These are phyloP conservation scores for Camellia sinensis DNA, from an alignment of 148 eudicot genomes.

Conservation along the genomic window DNA sequence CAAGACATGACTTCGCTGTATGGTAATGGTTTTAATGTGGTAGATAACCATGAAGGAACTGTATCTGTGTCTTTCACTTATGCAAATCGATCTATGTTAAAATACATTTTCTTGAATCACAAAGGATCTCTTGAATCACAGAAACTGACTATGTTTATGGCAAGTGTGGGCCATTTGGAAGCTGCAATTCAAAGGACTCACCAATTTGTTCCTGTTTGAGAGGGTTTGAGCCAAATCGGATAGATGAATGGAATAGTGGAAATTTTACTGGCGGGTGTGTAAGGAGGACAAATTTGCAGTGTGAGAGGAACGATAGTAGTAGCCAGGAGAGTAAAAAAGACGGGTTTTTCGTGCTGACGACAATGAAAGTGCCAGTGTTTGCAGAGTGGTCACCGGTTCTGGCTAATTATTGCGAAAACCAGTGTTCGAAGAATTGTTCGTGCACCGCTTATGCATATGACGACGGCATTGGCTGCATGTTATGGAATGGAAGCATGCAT, in stretches of 20 bases:
- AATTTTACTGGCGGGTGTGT: constrained; percentile 54
- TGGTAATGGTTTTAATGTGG: not conserved
- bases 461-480: too few species aligned
- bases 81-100: not conserved
- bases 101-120: constrained; percentile 17
- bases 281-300: constrained; percentile 35
- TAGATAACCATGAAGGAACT: constrained; percentile 16
- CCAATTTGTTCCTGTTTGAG: constrained; percentile 51
- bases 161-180: constrained; percentile 58
- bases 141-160: constrained; percentile 41
- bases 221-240: constrained; percentile 44
- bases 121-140: constrained; percentile 23
- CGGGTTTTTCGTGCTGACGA: constrained; percentile 32
- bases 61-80: constrained; percentile 2
- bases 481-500: too few species aligned
- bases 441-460: constrained; percentile 51
- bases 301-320: constrained; percentile 20
- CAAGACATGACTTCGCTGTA: not conserved
- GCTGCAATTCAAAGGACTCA: constrained; percentile 33
- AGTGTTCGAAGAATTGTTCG: constrained; percentile 35
- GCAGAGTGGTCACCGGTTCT: not conserved
- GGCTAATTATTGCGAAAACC: constrained; percentile 28
- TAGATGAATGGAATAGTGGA: constrained; percentile 40
- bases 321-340: constrained; percentile 24
- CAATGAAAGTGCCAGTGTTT: constrained; percentile 41